Conservation (phyloP, 208 protist genomes). For the Acanthamoeba royreba region DNA sequence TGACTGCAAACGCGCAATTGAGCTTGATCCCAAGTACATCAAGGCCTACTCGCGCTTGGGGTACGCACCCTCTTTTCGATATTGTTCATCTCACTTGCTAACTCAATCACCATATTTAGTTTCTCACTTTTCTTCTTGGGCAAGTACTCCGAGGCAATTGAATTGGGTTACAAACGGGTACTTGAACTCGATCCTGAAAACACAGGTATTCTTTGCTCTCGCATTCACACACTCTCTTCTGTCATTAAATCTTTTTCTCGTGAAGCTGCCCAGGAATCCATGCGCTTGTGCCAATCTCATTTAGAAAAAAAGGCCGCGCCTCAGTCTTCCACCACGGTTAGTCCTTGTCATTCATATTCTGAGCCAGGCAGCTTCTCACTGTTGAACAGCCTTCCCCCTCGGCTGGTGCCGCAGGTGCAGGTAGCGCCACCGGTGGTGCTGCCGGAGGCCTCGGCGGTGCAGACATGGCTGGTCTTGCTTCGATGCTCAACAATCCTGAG, state of each 20-base stretch:
- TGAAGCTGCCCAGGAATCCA: not conserved
- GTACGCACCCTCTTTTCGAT: not conserved
- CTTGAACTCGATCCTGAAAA: not conserved
- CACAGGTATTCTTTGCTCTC: not conserved
- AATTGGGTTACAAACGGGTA: not conserved
- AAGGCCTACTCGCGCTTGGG: slow-evolving; percentile 33
- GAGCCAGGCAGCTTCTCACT: too few relatives aligned
- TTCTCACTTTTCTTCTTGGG: not conserved
- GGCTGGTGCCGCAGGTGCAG: too few relatives aligned
- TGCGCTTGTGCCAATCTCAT: not conserved
- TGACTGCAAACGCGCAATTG: not conserved
- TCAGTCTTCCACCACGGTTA: not conserved
- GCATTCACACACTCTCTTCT: not conserved
- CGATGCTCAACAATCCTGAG: not conserved
- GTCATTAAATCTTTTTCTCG: not conserved
- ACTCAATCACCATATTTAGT: not conserved
- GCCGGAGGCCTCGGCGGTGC: too few relatives aligned
- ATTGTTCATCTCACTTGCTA: not conserved
- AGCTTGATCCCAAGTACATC: not conserved
- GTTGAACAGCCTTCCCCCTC: too few relatives aligned
- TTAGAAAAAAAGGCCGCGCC: not conserved
- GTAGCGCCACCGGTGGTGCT: too few relatives aligned
- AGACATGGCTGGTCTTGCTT: not conserved
- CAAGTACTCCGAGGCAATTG: slow-evolving; percentile 2
- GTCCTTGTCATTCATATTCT: too few relatives aligned